Base-by-base conservation (phyloP, 495 filamentous ascomycete species). In the Cercophora sp. region DNA sequence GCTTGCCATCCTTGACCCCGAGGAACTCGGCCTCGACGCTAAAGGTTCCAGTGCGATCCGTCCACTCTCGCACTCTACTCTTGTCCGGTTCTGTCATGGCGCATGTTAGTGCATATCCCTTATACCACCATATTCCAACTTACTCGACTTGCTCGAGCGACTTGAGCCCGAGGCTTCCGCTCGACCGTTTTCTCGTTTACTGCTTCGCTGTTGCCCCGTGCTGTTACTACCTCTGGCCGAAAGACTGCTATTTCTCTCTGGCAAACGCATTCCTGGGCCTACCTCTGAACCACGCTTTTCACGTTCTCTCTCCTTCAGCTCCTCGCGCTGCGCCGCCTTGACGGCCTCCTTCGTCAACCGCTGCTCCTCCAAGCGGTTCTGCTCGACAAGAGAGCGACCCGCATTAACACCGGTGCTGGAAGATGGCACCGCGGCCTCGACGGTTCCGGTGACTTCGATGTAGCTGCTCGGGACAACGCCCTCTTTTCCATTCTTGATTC, bases 401-500 rank as follows among this genome's bases (percentile, higher is more conserved):
- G 85, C 79, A 54, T 86, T 85, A 49, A 85, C 59, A 19, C 81
- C 82, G 3, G 74, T 52, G 1, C 73, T 68, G 29, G 75, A 72
- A 16, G 71, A 59, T 19, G 74, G 53, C n/a, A 65, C 57, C 20
- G 70, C 54, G 23, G 61, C 44, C 27, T 75, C 55, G 18, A 85
- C 68, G 2, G 79, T 78, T 34, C 86, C 88, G 9, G 79, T 87
- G 24, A 94, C 74, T 66, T 99, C 93, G 44, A 97, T 85, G 67
- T 96, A 99, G 69, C 87, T 94, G 72, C 89, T 91, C 4, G 93
- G 93, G n/a, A 99, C 91, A 9, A 97, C 93, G n/a, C 93, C 94
- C 65, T 95, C 88, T 62, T 88, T 89, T 40, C 88, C 88, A 66
- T 91, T 96, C 73, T 90, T 91, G 42, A 95, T 56, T 25, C 91